Evolutionary conservation across 305 asterid genomes (phyloP), one percentile per base, ranked within the genome.

Genomic region (Fraxinus xanthoxyloides): DNA sequence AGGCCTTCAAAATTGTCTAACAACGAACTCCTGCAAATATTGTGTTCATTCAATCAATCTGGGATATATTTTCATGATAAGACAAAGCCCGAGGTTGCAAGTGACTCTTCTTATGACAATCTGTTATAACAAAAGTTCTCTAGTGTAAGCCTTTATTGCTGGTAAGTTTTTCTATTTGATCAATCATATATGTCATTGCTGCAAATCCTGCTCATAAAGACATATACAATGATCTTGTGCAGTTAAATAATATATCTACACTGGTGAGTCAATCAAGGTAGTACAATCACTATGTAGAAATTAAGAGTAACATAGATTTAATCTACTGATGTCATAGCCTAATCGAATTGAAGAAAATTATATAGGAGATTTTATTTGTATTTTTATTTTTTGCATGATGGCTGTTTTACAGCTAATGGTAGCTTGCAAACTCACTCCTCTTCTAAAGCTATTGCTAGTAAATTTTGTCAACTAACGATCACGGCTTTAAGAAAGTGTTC

Each of bases 1-100:
- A 93, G 99, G 83, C 97, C 99, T 28, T 82, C 94, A 9, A 97
- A 97, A 84, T 84, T 93, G 81, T 82, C 94, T 1, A 89, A 91
- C 0, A 88, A 88, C 75, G 97, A 93, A 80, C 87, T 96, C 85
- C 80, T 93, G 77, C 85, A 82, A 82, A 80, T 97, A 89, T 85
- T 94, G 80, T 90, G 89, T 82, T 80, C 89, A 81, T 87, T 97
- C 40, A 96, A 97, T 88, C 90, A 86, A 84, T 91, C 89, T 77
- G 98, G 98, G 77, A 82, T 97, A 31, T 84, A 81, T 78, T 97
- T 96, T 85, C 92, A 84, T 76, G 90, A 87, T 87, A 90, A 79
- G 82, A 80, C 85, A 34, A 87, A 84, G 74, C 51, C 32, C 30
- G 84, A 77, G 70, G 86, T 79, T 82, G 73, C 24, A 17, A 79